phyloP scores from a whole-genome alignment of 305 asterid species.

The Striga hermonthica region DNA sequence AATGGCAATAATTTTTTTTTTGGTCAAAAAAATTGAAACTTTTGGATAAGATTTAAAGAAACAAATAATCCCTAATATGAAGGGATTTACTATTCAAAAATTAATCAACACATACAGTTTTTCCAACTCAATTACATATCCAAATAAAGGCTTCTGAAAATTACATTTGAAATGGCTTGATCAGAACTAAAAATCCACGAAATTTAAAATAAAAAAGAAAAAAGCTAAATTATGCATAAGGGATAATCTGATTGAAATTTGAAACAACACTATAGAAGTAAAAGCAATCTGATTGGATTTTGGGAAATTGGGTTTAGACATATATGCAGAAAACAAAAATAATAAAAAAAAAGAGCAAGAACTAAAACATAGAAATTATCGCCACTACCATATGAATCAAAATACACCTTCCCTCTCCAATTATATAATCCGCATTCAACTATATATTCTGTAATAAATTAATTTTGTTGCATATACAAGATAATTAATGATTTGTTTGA shows the following conservation, averaged over 20 bases:
- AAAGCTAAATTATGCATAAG: too few species aligned
- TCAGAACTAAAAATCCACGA: conserved; percentile 1
- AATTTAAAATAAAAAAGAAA: too few species aligned
- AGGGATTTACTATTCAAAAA: too few species aligned
- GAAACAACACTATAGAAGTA: neutral
- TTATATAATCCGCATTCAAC: too few species aligned
- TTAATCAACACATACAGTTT: conserved; percentile 28
- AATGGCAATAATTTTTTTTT: too few species aligned
- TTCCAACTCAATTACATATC: conserved; percentile 12
- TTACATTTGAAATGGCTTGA: conserved; percentile 2
- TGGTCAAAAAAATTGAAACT: too few species aligned
- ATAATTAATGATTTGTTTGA: too few species aligned
- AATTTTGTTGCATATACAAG: too few species aligned
- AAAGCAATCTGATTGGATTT: neutral
- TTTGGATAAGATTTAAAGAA: too few species aligned
- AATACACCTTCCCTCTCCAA: too few species aligned
- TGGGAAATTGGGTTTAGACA: conserved; percentile 8
- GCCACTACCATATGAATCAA: conserved; percentile 26
- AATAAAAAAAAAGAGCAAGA: conserved; percentile 15
- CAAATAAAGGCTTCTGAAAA: conserved; percentile 26
- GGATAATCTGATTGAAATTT: neutral
- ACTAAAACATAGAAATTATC: conserved; percentile 29
- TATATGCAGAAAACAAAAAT: conserved; percentile 5
- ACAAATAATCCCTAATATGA: too few species aligned
- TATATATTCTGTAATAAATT: too few species aligned